Percentiles rank a stretch among this genome's conserved stretches.
Conservation (phyloP, 768 basidiomycete genomes). For the Suillus spraguei region DNA sequence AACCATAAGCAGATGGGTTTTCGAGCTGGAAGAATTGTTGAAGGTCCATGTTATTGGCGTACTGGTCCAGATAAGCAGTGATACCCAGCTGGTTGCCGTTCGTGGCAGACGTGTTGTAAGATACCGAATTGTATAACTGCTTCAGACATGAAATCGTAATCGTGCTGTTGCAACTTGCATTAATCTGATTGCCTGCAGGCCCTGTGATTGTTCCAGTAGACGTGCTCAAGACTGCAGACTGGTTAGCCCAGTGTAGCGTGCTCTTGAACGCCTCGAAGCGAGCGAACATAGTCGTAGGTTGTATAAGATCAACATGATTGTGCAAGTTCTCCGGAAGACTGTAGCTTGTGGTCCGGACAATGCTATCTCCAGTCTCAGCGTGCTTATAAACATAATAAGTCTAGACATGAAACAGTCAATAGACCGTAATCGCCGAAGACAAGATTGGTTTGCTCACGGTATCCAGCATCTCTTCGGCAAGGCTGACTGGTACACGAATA, state of each 20-base stretch:
- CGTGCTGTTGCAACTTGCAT: conserved; percentile 49
- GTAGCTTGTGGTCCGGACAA: conserved; percentile 69
- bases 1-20: conserved; percentile 48
- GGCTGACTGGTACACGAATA: conserved; percentile 54
- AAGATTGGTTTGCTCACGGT: conserved; percentile 46
- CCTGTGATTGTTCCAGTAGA: conserved; percentile 22
- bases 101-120: conserved; percentile 44
- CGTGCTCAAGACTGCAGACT: conserved; percentile 5
- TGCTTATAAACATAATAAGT: conserved; percentile 68
- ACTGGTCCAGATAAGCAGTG: conserved; percentile 56
- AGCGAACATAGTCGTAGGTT: conserved; percentile 73
- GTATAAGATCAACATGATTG: conserved; percentile 65
- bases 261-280: conserved; percentile 46
- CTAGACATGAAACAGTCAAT: conserved; percentile 32
- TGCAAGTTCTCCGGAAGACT: conserved; percentile 64
- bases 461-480: conserved; percentile 70
- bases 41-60: conserved; percentile 56
- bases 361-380: conserved; percentile 47
- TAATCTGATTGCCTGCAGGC: conserved; percentile 41
- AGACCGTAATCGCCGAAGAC: not conserved
- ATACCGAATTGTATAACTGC: conserved; percentile 56
- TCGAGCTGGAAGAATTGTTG: conserved; percentile 53
- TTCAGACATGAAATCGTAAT: conserved; percentile 55
- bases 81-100: conserved; percentile 54
- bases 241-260: conserved; percentile 38